A percentile compares a stretch with the other conserved stretches of the same genome.
Evolutionary conservation across 2,329 filamentous ascomycete species (phyloP).

Genomic region (Microdochium trichocladiopsis): DNA sequence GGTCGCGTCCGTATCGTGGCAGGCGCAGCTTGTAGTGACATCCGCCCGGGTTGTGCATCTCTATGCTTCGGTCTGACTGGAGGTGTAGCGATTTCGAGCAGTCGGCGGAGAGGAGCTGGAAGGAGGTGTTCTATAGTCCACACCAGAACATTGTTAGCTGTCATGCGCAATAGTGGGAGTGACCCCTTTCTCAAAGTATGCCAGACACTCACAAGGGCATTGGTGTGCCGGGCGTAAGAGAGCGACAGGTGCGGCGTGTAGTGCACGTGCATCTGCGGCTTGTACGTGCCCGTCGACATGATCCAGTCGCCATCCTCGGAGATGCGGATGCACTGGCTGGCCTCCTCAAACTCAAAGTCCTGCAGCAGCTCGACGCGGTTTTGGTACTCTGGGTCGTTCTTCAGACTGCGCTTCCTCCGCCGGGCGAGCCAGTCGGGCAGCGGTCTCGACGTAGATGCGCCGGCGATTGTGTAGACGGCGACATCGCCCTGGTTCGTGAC

Average conservation of each 20-base stretch:
- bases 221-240: conserved; percentile 90
- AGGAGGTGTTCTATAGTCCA: conserved; percentile 69
- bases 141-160: background rate
- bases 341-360: conserved; percentile 96
- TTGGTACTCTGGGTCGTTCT: conserved; percentile 86
- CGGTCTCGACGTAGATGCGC: conserved; percentile 77
- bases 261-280: conserved; percentile 90
- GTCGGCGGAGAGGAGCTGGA: conserved; percentile 80
- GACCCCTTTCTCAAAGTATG: background rate
- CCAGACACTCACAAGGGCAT: conserved; percentile 36
- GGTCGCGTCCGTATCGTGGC: conserved; percentile 84
- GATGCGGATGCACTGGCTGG: conserved; percentile 80
- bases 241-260: conserved; percentile 87
- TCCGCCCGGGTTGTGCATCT: conserved; percentile 86
- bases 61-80: conserved; percentile 82
- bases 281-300: conserved; percentile 44
- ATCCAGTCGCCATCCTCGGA: conserved; percentile 97
- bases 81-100: conserved; percentile 93
- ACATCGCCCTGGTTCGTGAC: conserved; percentile 75
- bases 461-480: conserved; percentile 91
- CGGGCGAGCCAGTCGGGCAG: conserved; percentile 94
- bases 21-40: conserved; percentile 86
- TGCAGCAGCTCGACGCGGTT: conserved; percentile 92
- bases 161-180: background rate
- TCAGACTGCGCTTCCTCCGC: conserved; percentile 82